These are phyloP conservation scores for Cadophora malorum DNA, from an alignment of 2,329 filamentous ascomycete species.

Conservation along the genomic window DNA sequence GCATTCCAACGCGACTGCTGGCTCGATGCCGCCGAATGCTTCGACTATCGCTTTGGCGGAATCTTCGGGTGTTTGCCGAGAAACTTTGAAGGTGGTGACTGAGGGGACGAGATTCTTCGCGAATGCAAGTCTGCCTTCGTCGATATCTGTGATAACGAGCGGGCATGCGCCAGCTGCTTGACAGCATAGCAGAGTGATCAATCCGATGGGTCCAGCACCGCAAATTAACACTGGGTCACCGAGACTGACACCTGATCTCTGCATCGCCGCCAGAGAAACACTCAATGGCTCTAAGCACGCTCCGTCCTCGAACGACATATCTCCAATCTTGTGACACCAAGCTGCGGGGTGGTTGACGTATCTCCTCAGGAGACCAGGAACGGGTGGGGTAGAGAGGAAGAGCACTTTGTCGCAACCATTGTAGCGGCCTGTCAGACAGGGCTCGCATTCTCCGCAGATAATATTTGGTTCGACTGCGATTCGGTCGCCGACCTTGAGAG, in stretches of 20 bases:
- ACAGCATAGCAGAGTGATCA: slow-evolving; percentile 85
- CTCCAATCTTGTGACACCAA: slow-evolving; percentile 95
- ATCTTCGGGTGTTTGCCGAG: slow-evolving; percentile 70
- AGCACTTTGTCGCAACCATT: slow-evolving; percentile 88
- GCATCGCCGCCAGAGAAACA: slow-evolving; percentile 87
- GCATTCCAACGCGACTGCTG: slow-evolving; percentile 85
- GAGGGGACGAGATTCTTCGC: slow-evolving; percentile 83
- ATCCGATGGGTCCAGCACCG: slow-evolving; percentile 91
- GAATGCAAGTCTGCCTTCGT: slow-evolving; percentile 82
- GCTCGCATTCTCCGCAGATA: slow-evolving; percentile 89
- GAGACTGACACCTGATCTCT: slow-evolving; percentile 79
- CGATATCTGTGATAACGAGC: slow-evolving; percentile 93
- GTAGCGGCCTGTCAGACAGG: slow-evolving; percentile 90
- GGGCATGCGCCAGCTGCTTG: slow-evolving; percentile 88
- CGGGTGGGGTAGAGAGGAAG: slow-evolving; percentile 91
- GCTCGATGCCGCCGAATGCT: slow-evolving; percentile 79
- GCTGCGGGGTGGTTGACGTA: slow-evolving; percentile 94
- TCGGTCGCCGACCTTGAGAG: slow-evolving; percentile 83
- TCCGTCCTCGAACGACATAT: slow-evolving; percentile 91
- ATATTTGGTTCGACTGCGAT: slow-evolving; percentile 95
- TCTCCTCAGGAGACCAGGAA: slow-evolving; percentile 83
- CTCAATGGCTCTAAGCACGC: slow-evolving; percentile 89
- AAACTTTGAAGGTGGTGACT: slow-evolving; percentile 81
- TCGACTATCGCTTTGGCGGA: slow-evolving; percentile 71
- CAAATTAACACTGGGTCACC: slow-evolving; percentile 90